Evolutionary conservation across 495 filamentous ascomycete species (phyloP).

Genomic region (Daldinia grandis): DNA sequence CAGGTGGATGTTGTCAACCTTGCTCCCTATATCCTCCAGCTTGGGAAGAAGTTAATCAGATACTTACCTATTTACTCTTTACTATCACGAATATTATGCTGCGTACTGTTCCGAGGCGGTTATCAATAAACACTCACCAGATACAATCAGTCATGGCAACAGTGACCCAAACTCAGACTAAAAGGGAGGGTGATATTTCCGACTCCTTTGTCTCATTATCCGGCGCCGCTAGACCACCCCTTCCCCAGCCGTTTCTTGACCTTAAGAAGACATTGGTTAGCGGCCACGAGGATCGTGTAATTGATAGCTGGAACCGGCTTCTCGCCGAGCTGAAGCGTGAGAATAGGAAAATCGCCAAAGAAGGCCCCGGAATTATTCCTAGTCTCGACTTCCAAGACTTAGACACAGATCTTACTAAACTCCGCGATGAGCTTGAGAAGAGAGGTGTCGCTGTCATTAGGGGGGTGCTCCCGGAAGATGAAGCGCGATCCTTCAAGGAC

Average conservation of each 20-base stretch:
- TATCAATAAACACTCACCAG: conserved; percentile 8
- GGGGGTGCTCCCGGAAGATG: conserved; percentile 66
- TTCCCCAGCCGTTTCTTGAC: conserved; percentile 77
- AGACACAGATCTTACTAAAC: conserved; percentile 53
- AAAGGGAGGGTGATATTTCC: conserved; percentile 77
- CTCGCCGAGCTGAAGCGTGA: conserved; percentile 63
- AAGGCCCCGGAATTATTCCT: conserved; percentile 61
- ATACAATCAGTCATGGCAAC: conserved; percentile 25
- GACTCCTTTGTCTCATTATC: conserved; percentile 84
- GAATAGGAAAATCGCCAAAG: conserved; percentile 55
- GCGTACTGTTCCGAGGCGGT: conserved; percentile 4
- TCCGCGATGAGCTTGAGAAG: conserved; percentile 62
- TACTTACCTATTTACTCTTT: background rate
- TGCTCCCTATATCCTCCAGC: background rate
- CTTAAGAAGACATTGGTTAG: conserved; percentile 72
- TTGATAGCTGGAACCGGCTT: conserved; percentile 74
- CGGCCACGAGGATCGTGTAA: conserved; percentile 68
- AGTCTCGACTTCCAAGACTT: conserved; percentile 66
- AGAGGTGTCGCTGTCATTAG: conserved; percentile 70
- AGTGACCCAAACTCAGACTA: conserved; percentile 29
- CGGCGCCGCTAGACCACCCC: conserved; percentile 66
- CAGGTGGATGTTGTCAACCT: background rate
- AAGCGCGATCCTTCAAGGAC: conserved; percentile 67
- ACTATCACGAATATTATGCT: background rate
- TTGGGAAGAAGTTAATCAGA: background rate